Evolutionary conservation across 2,329 filamentous ascomycete genomes (phyloP), one percentile per base, ranked within the genome.

Genomic region (Botrytis fragariae): DNA sequence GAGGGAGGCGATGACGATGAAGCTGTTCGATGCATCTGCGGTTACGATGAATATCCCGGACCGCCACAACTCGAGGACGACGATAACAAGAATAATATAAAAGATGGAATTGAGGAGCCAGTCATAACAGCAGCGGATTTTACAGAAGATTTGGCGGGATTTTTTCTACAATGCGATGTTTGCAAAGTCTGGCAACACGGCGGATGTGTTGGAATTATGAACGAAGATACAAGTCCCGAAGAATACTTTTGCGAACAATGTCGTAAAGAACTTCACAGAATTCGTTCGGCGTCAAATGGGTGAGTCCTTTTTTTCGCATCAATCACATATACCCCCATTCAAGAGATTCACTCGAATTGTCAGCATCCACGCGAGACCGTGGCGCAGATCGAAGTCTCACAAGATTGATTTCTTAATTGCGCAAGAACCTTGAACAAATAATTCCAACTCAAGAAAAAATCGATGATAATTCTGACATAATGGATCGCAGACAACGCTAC

Each of bases 161-260:
- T 98, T 83, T 99, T 98, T 83, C 95, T 99, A 77, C 95, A 98
- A 85, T 99, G 96, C 87, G 96, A 98, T 84, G 87, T 93, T 76
- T 99, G 96, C 86, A 97, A 97, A 82, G 96, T 98, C 76, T 99
- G 95, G 96, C 96, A 99, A 82, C 96, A 99, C 82, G 96, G 96
- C 79, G 95, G 95, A 74, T 99, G 96, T 81, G 95, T 99, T 74
- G 95, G 96, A 74, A 97, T 99, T 80, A 94, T 97, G 85, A 96
- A 96, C 78, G 95, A 97, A 83, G 92, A 93, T 78, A 91, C 92
- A 82, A 95, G 93, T 77, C 96, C 96, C 16, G 95, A 98, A 72
- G 95, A 98, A 83, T 99, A 99, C 85, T 99, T 96, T 81, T 99
- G 96, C 84, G 96, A 99, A 84, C 89, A 94, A 82, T 99, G 96